phyloP scores from a whole-genome alignment of 1,284 basidiomycete genomes.

The Malassezia caprae region DNA sequence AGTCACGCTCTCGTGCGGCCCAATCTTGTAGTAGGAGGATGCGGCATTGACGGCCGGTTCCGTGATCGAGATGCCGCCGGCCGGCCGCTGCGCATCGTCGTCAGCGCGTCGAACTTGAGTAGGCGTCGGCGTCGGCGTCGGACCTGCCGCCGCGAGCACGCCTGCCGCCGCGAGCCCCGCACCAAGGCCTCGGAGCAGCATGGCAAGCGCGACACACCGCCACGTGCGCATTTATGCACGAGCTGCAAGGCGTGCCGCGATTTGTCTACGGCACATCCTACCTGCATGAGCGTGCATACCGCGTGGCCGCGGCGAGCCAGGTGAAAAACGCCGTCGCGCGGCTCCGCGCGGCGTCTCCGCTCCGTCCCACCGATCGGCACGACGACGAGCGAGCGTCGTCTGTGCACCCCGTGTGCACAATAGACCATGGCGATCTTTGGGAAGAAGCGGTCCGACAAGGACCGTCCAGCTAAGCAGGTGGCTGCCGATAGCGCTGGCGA shows the following conservation, averaged over 20 bases:
- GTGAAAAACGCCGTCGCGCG: neutral
- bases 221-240: neutral
- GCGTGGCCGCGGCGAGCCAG: neutral
- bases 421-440: slow-evolving; percentile 17
- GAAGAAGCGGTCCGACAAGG: slow-evolving; percentile 18
- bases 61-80: slow-evolving; percentile 42
- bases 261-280: neutral
- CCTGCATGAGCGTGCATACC: neutral
- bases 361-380: neutral
- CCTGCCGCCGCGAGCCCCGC: neutral
- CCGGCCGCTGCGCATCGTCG: slow-evolving; percentile 8
- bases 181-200: neutral
- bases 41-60: slow-evolving; percentile 39
- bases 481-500: neutral
- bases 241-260: neutral
- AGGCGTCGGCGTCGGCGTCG: neutral
- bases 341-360: neutral
- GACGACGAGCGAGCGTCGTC: neutral
- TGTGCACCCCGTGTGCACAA: neutral
- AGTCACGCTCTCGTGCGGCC: slow-evolving; percentile 34
- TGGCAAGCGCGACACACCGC: neutral
- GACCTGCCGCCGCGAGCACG: neutral
- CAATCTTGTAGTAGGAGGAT: slow-evolving; percentile 46
- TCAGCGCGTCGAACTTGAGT: neutral
- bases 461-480: slow-evolving; percentile 6